Evolutionary conservation across 805 yeast species (phyloP).

Genomic region (Ogataea siamensis): DNA sequence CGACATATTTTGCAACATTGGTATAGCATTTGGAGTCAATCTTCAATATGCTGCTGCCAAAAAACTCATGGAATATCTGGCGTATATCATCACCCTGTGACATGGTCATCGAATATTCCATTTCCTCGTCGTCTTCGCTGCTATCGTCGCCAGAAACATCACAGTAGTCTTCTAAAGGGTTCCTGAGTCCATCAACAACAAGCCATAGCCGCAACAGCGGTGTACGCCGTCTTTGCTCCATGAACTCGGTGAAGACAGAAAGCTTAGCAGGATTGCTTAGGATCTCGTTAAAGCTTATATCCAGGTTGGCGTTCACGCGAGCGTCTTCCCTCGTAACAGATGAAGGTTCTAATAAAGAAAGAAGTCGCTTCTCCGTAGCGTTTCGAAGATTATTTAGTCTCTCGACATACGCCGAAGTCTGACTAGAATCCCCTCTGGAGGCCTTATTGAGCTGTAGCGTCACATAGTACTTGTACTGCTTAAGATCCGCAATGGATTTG

Average conservation of each 20-base stretch:
- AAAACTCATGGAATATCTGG: conserved; percentile 46
- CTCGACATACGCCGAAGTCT: conserved; percentile 16
- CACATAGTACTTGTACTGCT: conserved; percentile 46
- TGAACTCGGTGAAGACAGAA: conserved; percentile 50
- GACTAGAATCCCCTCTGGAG: conserved; percentile 31
- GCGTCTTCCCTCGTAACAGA: conserved; percentile 5
- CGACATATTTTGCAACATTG: conserved; percentile 39
- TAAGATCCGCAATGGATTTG: conserved; percentile 41
- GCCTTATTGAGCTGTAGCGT: conserved; percentile 47
- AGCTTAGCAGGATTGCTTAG: conserved; percentile 48
- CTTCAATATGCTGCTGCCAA: conserved; percentile 32
- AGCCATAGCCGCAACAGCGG: conserved; percentile 61
- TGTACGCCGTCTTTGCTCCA: conserved; percentile 48
- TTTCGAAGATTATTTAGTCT: conserved; percentile 22
- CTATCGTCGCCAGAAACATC: conserved; percentile 29
- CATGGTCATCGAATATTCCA: conserved; percentile 26
- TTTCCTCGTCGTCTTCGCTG: conserved; percentile 25
- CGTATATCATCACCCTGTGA: conserved; percentile 53
- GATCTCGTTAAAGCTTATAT: conserved; percentile 41
- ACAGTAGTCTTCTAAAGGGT: conserved; percentile 61
- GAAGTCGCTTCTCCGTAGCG: conserved; percentile 23
- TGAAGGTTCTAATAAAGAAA: conserved; percentile 12
- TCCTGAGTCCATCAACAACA: conserved; percentile 62
- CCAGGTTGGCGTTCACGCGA: conserved; percentile 16
- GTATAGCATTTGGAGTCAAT: conserved; percentile 29